A percentile compares a stretch with the other conserved stretches of the same genome.
phyloP scores from a whole-genome alignment of 495 filamentous ascomycete species.

The Neurospora africana region DNA sequence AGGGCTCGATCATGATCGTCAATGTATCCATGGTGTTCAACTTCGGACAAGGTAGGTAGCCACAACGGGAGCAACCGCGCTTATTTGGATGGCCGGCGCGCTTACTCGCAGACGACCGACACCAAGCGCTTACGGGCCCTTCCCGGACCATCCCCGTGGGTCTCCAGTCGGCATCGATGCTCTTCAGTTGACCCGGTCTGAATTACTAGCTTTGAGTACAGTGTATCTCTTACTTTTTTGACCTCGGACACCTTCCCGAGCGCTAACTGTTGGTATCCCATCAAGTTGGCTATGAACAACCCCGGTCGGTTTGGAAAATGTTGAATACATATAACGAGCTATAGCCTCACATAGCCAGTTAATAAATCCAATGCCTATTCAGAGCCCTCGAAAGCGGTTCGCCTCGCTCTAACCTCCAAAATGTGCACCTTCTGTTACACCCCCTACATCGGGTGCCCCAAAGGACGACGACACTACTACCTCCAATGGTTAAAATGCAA shows the following conservation, averaged over 20 bases:
- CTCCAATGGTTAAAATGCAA: conserved; percentile 26
- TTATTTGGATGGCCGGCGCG: background rate
- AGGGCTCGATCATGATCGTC: background rate
- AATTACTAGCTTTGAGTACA: background rate
- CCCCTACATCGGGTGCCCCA: conserved; percentile 17
- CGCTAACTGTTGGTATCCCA: background rate
- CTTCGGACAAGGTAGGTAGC: background rate
- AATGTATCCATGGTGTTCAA: background rate
- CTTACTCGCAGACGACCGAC: background rate
- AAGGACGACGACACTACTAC: conserved; percentile 19
- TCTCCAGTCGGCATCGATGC: background rate
- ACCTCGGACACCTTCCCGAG: background rate
- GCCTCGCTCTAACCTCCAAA: background rate
- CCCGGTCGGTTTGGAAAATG: background rate
- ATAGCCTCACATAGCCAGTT: background rate
- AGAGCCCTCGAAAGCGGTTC: background rate
- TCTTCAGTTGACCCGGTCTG: background rate
- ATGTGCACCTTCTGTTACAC: conserved; percentile 26
- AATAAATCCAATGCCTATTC: background rate
- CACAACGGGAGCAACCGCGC: background rate
- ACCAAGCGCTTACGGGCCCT: background rate
- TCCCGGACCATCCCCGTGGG: background rate
- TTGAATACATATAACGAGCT: background rate
- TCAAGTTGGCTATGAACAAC: background rate
- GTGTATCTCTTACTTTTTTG: background rate